Base-by-base conservation (phyloP, 2,329 filamentous ascomycete species). In the Fusarium circinatum region DNA sequence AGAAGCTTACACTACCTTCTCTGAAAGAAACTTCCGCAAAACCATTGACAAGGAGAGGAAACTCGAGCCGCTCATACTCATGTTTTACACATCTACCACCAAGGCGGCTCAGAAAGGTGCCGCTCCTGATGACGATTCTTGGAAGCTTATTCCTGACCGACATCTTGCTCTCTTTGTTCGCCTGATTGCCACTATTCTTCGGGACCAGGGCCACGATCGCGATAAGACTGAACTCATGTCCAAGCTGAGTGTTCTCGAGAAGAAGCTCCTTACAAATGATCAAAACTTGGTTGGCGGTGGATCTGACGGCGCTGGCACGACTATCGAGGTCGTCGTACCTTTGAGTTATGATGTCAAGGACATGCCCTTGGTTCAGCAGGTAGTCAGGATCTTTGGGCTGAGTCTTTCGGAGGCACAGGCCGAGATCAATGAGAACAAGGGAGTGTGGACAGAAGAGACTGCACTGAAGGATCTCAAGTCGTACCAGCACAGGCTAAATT, bases 101-200 rank as follows among this genome's bases (percentile, higher is more conserved):
- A 97, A 97, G 81, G 95, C 84, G 38, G 84, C 97, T 70, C 89
- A 98, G 78, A 91, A 93, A 82, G 94, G 77, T 76, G 94, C 81
- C 89, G 92, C 89, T 2, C 87, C 91, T 0, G 93, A 93, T 52
- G 96, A 98, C 81, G 94, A 97, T 80, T 89, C 90, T 60, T 98
- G 94, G 93, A 98, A 96, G 84, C 86, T 93, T 66, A 90, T 98
- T 83, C 95, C 97, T 24, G 96, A 99, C 82, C 91, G 96, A 62
- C 96, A 99, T 82, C 92, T 98, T 64, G 96, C 96, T 56, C 89
- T 99, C 68, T 99, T 99, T 80, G 92, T 99, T 73, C 91, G 96
- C 55, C 87, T 99, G 56, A 90, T 98, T 77, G 92, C 91, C 76
- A 90, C 91, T 73, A 94, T 95, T 26, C 85, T 98, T 74, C 93